A percentile compares a stretch with the other conserved stretches of the same genome.
Evolutionary conservation across 2,329 filamentous ascomycete genomes (phyloP).

Genomic region (Raffaelea albimanens): DNA sequence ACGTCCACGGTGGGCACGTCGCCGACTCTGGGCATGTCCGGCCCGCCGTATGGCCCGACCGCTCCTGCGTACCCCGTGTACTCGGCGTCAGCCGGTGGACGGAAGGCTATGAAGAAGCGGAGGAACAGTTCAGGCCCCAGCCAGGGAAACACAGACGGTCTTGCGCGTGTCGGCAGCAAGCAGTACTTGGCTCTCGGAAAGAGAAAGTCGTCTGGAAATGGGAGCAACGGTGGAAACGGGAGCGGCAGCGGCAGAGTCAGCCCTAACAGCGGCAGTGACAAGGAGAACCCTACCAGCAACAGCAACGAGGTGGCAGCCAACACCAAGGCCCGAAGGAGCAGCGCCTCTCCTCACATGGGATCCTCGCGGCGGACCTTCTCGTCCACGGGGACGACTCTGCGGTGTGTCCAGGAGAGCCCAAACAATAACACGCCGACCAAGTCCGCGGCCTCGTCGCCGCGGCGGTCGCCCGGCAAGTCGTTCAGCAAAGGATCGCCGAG

Average conservation of each 20-base stretch:
- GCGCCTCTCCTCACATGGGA: no score
- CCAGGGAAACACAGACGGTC: background rate
- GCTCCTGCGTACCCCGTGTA: background rate
- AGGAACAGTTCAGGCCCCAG: conserved; percentile 6
- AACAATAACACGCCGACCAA: no score
- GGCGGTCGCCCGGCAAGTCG: no score
- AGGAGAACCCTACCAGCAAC: conserved; percentile 1
- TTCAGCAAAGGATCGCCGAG: no score
- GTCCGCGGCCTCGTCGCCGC: no score
- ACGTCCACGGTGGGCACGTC: conserved; percentile 10
- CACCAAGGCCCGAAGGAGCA: no score
- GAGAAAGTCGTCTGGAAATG: conserved; percentile 1
- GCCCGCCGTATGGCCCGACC: background rate
- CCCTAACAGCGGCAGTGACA: background rate
- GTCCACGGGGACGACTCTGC: no score
- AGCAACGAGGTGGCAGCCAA: no score
- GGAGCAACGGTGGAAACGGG: background rate
- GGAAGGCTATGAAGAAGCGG: conserved; percentile 5
- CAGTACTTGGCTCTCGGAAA: conserved; percentile 12
- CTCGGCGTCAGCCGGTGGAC: background rate
- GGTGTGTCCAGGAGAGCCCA: no score
- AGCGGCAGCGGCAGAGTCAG: background rate
- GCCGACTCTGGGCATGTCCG: background rate
- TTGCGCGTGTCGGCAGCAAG: conserved; percentile 7
- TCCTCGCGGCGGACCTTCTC: background rate